phyloP scores from a whole-genome alignment of 208 protist species.

The Acanthamoeba castellanii region DNA sequence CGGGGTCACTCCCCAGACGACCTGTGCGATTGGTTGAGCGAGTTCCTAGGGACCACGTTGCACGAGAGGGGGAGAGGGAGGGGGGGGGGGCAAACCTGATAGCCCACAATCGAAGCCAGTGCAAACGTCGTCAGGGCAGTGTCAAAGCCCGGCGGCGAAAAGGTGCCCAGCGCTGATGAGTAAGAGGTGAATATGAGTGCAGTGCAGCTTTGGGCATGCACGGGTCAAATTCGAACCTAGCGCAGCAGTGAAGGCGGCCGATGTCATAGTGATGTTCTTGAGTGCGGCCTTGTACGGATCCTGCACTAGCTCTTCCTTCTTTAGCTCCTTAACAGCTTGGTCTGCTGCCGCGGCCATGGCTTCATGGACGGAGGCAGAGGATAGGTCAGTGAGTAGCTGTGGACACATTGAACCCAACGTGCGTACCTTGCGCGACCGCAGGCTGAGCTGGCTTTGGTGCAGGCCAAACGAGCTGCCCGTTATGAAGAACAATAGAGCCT shows the following conservation, averaged over 20 bases:
- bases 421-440: background rate
- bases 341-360: constrained; percentile 50
- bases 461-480: constrained; percentile 78
- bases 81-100: constrained; percentile 10
- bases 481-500: constrained; percentile 75
- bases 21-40: background rate
- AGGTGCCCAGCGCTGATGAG: background rate
- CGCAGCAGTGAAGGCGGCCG: constrained; percentile 10
- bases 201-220: no score
- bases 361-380: background rate
- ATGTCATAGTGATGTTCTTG: background rate
- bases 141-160: constrained; percentile 42
- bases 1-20: constrained; percentile 92
- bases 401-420: background rate
- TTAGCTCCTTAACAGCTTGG: background rate
- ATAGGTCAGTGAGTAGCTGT: background rate
- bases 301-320: constrained; percentile 13
- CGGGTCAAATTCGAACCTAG: background rate
- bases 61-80: background rate
- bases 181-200: background rate
- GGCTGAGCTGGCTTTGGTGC: background rate
- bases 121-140: constrained; percentile 50
- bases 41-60: no score
- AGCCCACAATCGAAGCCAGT: constrained; percentile 48
- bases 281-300: constrained; percentile 67